A percentile compares a stretch with the other conserved stretches of the same genome.
phyloP scores from a whole-genome alignment of 2,329 filamentous ascomycete genomes.

The Pestalotiopsis fici region DNA sequence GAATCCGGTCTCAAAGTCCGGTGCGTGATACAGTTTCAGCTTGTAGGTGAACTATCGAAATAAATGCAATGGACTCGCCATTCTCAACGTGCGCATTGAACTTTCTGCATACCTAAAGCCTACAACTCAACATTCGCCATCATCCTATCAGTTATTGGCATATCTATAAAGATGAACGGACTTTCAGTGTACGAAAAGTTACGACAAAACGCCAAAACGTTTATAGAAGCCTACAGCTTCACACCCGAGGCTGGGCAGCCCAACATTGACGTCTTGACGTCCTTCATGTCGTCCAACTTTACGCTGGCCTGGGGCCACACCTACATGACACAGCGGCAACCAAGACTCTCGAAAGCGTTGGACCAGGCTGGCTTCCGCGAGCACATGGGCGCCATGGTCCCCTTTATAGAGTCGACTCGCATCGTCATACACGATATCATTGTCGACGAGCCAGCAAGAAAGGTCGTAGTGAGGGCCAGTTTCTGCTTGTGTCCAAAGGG shows the following conservation, averaged over 20 bases:
- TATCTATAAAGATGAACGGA: not conserved
- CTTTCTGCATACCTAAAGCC: not conserved
- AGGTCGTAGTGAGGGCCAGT: not conserved
- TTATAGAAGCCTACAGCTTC: not conserved
- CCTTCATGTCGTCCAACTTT: not conserved
- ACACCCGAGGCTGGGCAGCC: not conserved
- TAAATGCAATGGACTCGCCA: not conserved
- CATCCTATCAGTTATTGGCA: not conserved
- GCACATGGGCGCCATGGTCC: not conserved
- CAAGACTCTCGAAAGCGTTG: not conserved
- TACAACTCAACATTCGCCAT: not conserved
- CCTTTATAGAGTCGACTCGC: not conserved
- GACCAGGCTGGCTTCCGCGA: not conserved
- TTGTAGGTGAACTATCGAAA: not conserved
- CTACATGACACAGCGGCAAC: not conserved
- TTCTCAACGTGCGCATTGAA: not conserved
- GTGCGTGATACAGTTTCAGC: not conserved
- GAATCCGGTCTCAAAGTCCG: not conserved
- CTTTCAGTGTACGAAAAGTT: not conserved
- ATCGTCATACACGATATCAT: not conserved
- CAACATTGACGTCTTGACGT: not conserved
- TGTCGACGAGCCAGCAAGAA: not conserved
- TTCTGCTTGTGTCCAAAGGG: not conserved
- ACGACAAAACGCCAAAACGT: not conserved
- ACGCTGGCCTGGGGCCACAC: not conserved